Evolutionary conservation across 805 yeast genomes (phyloP).

Genomic region (Metschnikowia baotianmanensis): DNA sequence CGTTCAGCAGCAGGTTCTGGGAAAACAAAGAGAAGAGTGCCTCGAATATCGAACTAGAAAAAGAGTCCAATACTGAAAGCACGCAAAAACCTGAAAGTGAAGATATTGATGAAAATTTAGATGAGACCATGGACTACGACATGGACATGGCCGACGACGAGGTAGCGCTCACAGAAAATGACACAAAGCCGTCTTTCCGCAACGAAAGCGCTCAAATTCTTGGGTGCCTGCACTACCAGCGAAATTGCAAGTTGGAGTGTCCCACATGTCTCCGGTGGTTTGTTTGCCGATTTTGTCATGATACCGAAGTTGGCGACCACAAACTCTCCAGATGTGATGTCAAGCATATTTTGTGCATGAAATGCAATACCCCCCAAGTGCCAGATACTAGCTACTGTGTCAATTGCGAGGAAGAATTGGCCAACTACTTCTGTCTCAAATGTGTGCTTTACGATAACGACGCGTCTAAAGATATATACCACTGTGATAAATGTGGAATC

Average conservation of each 20-base stretch:
- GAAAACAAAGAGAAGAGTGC: too few relatives aligned
- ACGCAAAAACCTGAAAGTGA: too few relatives aligned
- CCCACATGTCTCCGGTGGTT: slow-evolving; percentile 71
- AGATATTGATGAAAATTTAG: background rate
- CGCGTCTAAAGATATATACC: slow-evolving; percentile 75
- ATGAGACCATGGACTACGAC: slow-evolving; percentile 6
- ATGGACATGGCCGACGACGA: slow-evolving; percentile 30
- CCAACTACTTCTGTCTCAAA: slow-evolving; percentile 70
- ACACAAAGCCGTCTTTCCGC: slow-evolving; percentile 48
- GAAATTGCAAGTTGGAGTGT: slow-evolving; percentile 84
- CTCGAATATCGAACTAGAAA: too few relatives aligned
- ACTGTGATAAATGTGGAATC: slow-evolving; percentile 90
- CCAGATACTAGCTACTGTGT: slow-evolving; percentile 67
- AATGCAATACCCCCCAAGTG: slow-evolving; percentile 69
- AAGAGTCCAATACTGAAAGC: background rate
- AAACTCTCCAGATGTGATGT: slow-evolving; percentile 56
- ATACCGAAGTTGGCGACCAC: slow-evolving; percentile 55
- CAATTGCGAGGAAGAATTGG: slow-evolving; percentile 64
- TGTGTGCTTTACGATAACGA: slow-evolving; percentile 87
- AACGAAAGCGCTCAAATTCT: slow-evolving; percentile 42
- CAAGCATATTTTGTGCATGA: slow-evolving; percentile 75
- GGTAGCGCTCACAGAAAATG: slow-evolving; percentile 48
- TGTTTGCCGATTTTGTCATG: slow-evolving; percentile 86
- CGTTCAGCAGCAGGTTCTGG: too few relatives aligned
- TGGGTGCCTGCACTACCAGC: slow-evolving; percentile 82